Base-by-base conservation (phyloP, 148 eudicot species). In the Rhododendron simsii region DNA sequence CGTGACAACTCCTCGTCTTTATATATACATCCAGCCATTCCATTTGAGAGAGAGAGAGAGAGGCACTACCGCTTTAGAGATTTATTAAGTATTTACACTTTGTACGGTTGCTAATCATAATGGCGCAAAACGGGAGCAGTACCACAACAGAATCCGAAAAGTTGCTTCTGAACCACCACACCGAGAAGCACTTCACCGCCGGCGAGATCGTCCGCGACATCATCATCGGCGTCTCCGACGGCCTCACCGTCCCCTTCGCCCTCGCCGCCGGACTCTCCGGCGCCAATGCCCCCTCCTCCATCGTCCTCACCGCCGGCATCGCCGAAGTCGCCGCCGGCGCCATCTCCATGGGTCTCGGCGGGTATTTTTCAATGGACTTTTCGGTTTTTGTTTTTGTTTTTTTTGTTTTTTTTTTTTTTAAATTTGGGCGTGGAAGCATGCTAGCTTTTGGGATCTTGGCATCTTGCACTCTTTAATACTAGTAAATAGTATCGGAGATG, bases 301-400 rank as follows among this genome's bases (percentile, higher is more conserved):
- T 96, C 73, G 87, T 96, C 75, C 95, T 96, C 88, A 94, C 98
- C 30, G 99, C 99, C 85, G 99, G 99, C 59, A 89, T 96, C 37
- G 99, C 99, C 4, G 99, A 96, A 73, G 96, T 96, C 47, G 98
- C 96, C 69, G 99, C 99, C 88, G 99, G 99, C 59, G 98, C 99
- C 85, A 95, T 96, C 82, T 94, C 99, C 87, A 95, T 95, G 97
- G 99, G 99, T 26, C 98, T 96, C 85, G 99, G 99, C 89, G 99
- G 99, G 95, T 96, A 89, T n/a, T 71, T 80, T 51, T 59, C 1
- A 18, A 5, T 63, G 35, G 37, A 45, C 9, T 4, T 47, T 47
- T 80, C 11, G 28, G 9, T 69, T 69, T 69, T 0, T 23, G 26
- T 65, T 65, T 9, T 9, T 47, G 2, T 41, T 41, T 41, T 41